Evolutionary conservation across 768 basidiomycete species (phyloP).

Genomic region (Naematelia encephala): DNA sequence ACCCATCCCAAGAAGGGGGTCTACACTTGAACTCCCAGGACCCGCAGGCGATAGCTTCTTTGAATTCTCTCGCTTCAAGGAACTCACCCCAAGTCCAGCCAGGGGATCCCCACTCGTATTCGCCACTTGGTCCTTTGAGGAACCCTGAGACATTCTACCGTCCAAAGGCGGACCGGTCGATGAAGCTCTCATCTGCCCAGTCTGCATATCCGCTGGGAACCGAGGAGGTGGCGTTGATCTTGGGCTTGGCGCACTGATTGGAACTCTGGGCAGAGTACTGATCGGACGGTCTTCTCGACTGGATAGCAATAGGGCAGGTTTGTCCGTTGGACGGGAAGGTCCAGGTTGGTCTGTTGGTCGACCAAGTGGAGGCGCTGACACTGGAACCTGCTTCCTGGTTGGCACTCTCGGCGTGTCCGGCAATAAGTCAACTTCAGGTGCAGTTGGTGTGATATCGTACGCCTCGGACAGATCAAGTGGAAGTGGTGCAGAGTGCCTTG

Average conservation of each 20-base stretch:
- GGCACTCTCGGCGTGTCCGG: conserved; percentile 4
- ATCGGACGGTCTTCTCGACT: not conserved
- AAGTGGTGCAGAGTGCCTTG: not conserved
- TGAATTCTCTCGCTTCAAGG: not conserved
- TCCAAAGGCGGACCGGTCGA: not conserved
- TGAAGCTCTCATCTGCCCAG: not conserved
- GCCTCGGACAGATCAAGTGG: conserved; percentile 4
- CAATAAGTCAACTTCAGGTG: conserved; percentile 3
- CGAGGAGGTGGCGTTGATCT: not conserved
- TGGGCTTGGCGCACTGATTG: not conserved
- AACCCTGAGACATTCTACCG: not conserved
- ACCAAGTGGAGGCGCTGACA: not conserved
- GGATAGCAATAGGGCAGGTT: not conserved
- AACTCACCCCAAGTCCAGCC: not conserved
- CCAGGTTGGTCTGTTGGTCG: not conserved
- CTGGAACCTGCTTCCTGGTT: not conserved
- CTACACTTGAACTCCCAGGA: not conserved
- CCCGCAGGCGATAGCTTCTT: not conserved
- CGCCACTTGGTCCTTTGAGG: not conserved
- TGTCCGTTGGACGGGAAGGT: not conserved
- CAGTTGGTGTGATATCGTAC: conserved; percentile 17
- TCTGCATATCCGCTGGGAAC: not conserved
- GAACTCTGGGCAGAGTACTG: not conserved
- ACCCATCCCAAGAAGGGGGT: not conserved
- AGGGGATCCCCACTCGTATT: conserved; percentile 3